Evolutionary conservation across 2,329 filamentous ascomycete genomes (phyloP).

Genomic region (Pseudofabraea citricarpa): DNA sequence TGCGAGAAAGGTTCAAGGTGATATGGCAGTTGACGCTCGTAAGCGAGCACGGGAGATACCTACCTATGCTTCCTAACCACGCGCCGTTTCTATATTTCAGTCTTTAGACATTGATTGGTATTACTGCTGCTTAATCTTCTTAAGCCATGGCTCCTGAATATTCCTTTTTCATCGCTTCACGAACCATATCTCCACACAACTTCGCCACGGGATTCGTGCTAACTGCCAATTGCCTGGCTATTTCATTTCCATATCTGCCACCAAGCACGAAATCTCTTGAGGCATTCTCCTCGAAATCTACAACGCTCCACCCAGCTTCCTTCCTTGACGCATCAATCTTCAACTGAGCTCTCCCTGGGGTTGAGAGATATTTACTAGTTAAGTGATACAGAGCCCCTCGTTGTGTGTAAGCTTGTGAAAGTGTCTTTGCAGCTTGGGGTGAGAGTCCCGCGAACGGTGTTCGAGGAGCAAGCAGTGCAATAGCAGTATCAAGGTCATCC

Average conservation of each 20-base stretch:
- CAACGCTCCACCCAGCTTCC: constrained; percentile 44
- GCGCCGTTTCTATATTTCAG: no score
- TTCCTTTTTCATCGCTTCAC: constrained; percentile 66
- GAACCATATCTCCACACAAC: constrained; percentile 64
- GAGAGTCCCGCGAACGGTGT: constrained; percentile 51
- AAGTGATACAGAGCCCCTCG: constrained; percentile 60
- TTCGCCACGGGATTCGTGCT: constrained; percentile 65
- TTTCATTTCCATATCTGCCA: constrained; percentile 59
- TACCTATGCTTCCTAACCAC: no score
- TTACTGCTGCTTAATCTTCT: no score
- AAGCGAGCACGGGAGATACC: no score
- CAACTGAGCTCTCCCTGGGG: constrained; percentile 28
- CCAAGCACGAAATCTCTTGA: constrained; percentile 60
- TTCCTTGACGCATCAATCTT: constrained; percentile 34
- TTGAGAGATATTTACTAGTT: constrained; percentile 39
- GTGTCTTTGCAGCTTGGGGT: constrained; percentile 56
- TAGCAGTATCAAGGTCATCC: constrained; percentile 51
- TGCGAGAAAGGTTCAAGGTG: no score
- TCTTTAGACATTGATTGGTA: no score
- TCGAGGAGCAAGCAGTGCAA: constrained; percentile 52
- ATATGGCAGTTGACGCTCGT: no score
- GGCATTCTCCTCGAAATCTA: constrained; percentile 58
- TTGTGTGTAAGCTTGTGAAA: constrained; percentile 69
- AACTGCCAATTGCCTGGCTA: constrained; percentile 60
- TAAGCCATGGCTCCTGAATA: constrained; percentile 41